Evolutionary conservation across 2,329 filamentous ascomycete species (phyloP).

Genomic region (Remersonia thermophila): DNA sequence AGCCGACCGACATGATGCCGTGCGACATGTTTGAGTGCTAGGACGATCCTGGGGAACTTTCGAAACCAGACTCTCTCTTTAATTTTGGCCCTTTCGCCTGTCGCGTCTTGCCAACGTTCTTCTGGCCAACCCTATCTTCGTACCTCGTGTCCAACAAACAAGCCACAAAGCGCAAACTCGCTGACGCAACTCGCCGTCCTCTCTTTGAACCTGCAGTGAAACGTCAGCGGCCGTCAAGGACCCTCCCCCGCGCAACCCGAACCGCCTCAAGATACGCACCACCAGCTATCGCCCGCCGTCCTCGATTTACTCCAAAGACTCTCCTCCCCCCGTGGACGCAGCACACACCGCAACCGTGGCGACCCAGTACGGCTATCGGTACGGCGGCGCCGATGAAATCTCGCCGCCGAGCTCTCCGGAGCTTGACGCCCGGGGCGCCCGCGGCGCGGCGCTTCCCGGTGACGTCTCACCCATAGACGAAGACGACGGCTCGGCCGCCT

Average conservation of each 20-base stretch:
- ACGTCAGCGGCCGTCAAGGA: conserved; percentile 21
- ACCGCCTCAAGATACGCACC: conserved; percentile 21
- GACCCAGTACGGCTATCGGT: conserved; percentile 15
- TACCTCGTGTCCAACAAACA: no score
- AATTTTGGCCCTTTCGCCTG: no score
- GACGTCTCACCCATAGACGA: conserved; percentile 45
- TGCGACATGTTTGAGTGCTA: no score
- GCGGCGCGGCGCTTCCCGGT: conserved; percentile 16
- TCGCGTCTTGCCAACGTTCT: no score
- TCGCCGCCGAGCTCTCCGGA: conserved; percentile 49
- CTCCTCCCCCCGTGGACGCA: conserved; percentile 25
- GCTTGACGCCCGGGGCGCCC: conserved; percentile 21
- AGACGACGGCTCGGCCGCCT: conserved; percentile 13
- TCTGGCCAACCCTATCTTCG: no score
- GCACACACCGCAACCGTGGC: conserved; percentile 21
- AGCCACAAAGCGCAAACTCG: neutral
- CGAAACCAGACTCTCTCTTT: no score
- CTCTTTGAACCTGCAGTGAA: conserved; percentile 17
- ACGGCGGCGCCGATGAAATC: conserved; percentile 23
- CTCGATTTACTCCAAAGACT: conserved; percentile 45
- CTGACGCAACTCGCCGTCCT: conserved; percentile 16
- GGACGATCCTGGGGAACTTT: no score
- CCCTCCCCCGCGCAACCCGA: conserved; percentile 27
- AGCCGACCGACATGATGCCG: no score
- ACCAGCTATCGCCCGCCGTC: conserved; percentile 38